Conservation (phyloP, 352 stramenopile genomes). For the Phytophthora foliorum region DNA sequence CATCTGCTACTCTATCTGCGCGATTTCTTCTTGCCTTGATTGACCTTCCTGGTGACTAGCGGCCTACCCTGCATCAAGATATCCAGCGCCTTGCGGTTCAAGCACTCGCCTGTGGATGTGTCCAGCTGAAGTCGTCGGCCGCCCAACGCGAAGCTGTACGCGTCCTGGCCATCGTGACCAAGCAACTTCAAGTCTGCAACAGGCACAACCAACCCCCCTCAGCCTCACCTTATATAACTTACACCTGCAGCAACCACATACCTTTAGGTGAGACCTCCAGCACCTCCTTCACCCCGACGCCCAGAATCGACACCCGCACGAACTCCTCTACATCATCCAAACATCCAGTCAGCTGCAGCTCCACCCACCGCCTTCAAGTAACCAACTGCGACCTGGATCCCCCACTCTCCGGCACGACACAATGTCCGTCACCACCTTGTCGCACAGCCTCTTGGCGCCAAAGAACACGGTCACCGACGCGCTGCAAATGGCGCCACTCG, state of each 20-base stretch:
- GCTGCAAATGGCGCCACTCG: constrained; percentile 68
- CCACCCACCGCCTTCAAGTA: constrained; percentile 20
- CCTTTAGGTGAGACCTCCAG: constrained; percentile 57
- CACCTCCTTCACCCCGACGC: constrained; percentile 55
- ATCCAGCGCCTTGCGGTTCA: constrained; percentile 74
- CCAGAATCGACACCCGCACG: constrained; percentile 62
- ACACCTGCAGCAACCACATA: constrained; percentile 15
- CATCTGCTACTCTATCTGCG: constrained; percentile 26
- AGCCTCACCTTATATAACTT: neutral
- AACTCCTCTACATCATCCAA: constrained; percentile 46
- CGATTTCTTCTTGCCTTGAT: constrained; percentile 69
- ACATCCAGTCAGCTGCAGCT: neutral
- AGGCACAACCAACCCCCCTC: constrained; percentile 8
- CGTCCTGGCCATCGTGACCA: constrained; percentile 57
- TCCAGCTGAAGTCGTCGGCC: constrained; percentile 64
- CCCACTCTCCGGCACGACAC: constrained; percentile 68
- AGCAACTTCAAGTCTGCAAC: constrained; percentile 67
- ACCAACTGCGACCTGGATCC: constrained; percentile 38
- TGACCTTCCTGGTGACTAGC: constrained; percentile 71
- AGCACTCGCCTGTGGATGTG: constrained; percentile 56
- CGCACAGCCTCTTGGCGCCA: constrained; percentile 73
- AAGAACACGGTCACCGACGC: constrained; percentile 77
- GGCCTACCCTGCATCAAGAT: constrained; percentile 77
- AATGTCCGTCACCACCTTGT: constrained; percentile 80
- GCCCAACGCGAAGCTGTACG: constrained; percentile 72